Evolutionary conservation across 306 rosid genomes (phyloP), one percentile per base, ranked within the genome.

Genomic region (Purshia tridentata): DNA sequence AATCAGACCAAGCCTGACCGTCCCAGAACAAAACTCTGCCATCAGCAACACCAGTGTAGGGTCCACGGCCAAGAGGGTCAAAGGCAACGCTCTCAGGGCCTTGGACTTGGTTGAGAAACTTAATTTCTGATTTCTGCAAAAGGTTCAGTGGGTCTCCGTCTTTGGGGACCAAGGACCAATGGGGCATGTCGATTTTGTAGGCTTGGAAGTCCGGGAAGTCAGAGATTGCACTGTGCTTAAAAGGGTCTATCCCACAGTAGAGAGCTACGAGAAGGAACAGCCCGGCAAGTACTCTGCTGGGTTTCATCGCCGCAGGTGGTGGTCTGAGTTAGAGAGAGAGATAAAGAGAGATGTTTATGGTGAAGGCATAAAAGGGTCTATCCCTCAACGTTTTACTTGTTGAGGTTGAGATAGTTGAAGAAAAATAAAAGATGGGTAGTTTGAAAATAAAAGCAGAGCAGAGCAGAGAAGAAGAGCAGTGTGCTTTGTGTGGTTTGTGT

Each of bases 31-130:
- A 13, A 6, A 94, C 65, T 57, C 89, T 78, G 13, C 98, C 98
- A 81, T 94, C 98, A 48, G 97, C 98, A 37, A 94, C 88, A 22
- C 98, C 98, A 5, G 95, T 83, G 57, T 91, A 94, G 15, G 98
- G 98, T 0, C 98, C 98, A 48, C 97, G 92, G 76, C 97, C 98
- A 22, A 76, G 96, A 64, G 88, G 78, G 40, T 94, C 98, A 49
- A 94, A 94, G 8, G 79, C 90, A 65, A 94, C 44, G 60, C 98
- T 94, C 84, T 94, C 98, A 2, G 98, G 98, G 46, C 98, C 97
- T 55, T 85, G 96, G 6, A 94, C 78, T 62, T 91, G 81, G 78
- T 91, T 90, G 67, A 80, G 47, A 52, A 94, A 94, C 90, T 76
- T 89, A 46, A 94, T 61, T 82, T 87, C 92, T 6, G 98, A 88